Evolutionary conservation across 192 early-diverging fungal species (phyloP), one percentile per base, ranked within the genome.

Genomic region (Podila horticola): DNA sequence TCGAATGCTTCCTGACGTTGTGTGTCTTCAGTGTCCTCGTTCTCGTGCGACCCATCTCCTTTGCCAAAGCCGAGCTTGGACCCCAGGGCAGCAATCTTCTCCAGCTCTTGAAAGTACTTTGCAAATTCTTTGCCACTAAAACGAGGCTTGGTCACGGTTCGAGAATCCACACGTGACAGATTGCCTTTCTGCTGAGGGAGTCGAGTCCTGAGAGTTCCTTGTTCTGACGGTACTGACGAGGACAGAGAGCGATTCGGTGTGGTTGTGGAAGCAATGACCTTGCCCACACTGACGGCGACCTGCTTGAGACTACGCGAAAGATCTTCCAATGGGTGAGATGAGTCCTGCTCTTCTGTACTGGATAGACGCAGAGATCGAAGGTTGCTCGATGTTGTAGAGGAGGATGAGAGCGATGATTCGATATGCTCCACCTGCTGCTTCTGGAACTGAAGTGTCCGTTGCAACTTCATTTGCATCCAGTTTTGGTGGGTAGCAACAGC

Each of bases 401-500:
- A 2, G 17, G 30, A n/a, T 36, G 70, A 72, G 34, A 67, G 65
- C 28, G 70, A 59, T 0, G n/a, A 36, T 20, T 79, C 76, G 6
- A 79, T 79, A 38, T 55, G 50, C 22, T 68, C 70, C 48, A 79
- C 50, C 31, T 79, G 76, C 19, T 79, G 59, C 65, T 79, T 79
- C 41, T 79, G 76, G 36, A 79, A 69, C 19, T 72, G 70, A 6
- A 79, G 60, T 1, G 76, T 79, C 41, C 66, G 67, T 31, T 79
- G 76, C 9, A 79, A 38, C 49, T 66, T 67, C 58, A 72, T 72
- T 30, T 79, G 76, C 70, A 79, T 79, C 70, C 41, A 64, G 58
- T 79, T 79, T 41, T 79, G 76, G n/a, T 79, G 76, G 2, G 70
- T 72, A 3, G 76, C 76, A 6, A 79, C 76, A 3, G 76, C 68